Evolutionary conservation across 1,284 basidiomycete genomes (phyloP), one percentile per base, ranked within the genome.

Genomic region (Phellinidium pouzarii): DNA sequence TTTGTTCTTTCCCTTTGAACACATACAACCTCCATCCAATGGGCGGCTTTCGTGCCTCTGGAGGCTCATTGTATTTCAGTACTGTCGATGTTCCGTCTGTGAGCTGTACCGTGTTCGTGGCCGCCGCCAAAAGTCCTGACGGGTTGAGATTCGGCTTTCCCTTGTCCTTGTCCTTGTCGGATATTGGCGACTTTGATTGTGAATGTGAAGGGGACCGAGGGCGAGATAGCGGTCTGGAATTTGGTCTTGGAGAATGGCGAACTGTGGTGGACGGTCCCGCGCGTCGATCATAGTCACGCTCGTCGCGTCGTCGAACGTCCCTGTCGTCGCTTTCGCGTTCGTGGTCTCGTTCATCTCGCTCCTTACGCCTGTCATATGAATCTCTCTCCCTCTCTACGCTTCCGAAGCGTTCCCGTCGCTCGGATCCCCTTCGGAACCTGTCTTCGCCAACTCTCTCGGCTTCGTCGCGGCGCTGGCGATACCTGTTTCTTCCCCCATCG

Each of bases 11-110:
- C 20, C 90, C 94, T 68, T 97, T 97, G 77, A 98, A 99, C 37
- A 97, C 94, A 66, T 98, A 99, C 57, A 99, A 64, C 63, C 96
- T 77, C 96, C 96, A 99, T 20, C 87, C 88, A 36, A 87, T 70
- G 2, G 77, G 71, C 3, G 96, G 95, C 64, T 94, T 96, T 59
- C 94, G 76, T 22, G 96, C 96, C 73, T 99, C 96, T 1, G 95
- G 93, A 9, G 96, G 96, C 68, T 99, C 96, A 61, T 98, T 95
- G 66, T 99, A 99, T 68, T 99, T 99, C 56, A 99, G 74, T 37
- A 95, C 82, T 1, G 94, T 91, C 52, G 85, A 92, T 50, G 81
- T 83, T 8, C 88, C 86, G 61, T 89, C 83, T 6, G 71, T 68
- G 29, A 78, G 76, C 61, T 83, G 80, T 44, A 92, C 82, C 1